Conservation (phyloP, 345 rosid genomes). For the Populus euphratica region DNA sequence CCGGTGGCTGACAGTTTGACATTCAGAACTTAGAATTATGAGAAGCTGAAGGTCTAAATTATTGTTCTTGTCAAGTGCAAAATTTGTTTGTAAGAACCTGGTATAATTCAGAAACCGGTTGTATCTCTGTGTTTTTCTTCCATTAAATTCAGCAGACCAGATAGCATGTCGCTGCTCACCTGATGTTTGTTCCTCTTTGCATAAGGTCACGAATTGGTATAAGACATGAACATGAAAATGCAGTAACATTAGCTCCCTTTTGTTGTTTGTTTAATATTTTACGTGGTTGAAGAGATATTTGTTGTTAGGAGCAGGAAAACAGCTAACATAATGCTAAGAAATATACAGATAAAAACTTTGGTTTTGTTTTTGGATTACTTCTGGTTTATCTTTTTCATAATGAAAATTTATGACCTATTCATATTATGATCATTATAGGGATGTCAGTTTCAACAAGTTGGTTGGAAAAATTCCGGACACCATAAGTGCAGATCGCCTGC, state of each 20-base stretch:
- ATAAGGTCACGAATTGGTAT: neutral
- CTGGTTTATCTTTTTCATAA: neutral
- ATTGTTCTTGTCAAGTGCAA: neutral
- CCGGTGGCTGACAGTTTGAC: neutral
- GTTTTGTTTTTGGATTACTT: neutral
- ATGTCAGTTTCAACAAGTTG: constrained; percentile 53
- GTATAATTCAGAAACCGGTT: neutral
- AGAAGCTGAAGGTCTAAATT: neutral
- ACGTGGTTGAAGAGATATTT: neutral
- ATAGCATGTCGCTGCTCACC: neutral
- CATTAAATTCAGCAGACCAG: neutral
- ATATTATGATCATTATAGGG: constrained; percentile 26
- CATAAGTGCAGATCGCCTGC: constrained; percentile 13
- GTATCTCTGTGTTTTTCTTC: neutral
- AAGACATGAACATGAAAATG: neutral
- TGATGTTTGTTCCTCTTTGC: neutral
- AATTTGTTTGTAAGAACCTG: neutral
- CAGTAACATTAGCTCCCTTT: neutral
- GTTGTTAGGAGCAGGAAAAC: neutral
- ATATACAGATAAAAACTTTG: neutral
- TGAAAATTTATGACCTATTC: neutral
- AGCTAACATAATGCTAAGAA: neutral
- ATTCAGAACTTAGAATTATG: neutral
- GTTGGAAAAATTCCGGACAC: constrained; percentile 37
- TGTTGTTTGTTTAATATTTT: neutral